Evolutionary conservation across 2,329 filamentous ascomycete genomes (phyloP).

Genomic region (Diaporthe humulicola): DNA sequence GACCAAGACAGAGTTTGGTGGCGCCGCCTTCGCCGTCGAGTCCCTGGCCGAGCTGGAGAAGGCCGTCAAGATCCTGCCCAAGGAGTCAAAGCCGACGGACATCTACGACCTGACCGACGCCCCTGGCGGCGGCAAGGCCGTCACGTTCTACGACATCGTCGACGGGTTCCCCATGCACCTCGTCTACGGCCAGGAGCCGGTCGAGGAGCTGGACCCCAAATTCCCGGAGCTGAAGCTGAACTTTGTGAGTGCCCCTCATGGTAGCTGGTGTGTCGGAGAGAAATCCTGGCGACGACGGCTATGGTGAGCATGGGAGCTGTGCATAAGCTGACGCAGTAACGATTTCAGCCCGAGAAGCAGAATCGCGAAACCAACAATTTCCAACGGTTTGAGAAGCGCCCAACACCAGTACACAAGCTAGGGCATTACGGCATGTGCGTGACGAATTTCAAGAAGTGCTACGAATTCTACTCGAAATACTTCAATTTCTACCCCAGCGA

Average conservation of each 20-base stretch:
- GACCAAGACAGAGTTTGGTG: slow-evolving; percentile 64
- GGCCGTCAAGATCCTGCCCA: slow-evolving; percentile 61
- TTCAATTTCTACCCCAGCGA: slow-evolving; percentile 68
- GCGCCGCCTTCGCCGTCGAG: slow-evolving; percentile 70
- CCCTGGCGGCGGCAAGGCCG: slow-evolving; percentile 65
- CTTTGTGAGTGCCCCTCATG: slow-evolving; percentile 48
- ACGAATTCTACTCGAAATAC: slow-evolving; percentile 62
- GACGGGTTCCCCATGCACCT: slow-evolving; percentile 71
- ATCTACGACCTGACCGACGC: slow-evolving; percentile 64
- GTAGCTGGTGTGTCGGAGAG: neutral
- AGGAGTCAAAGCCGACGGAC: slow-evolving; percentile 60
- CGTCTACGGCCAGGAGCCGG: slow-evolving; percentile 64
- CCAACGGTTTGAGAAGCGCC: slow-evolving; percentile 63
- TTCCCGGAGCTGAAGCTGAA: slow-evolving; percentile 60
- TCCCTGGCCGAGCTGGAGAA: slow-evolving; percentile 66
- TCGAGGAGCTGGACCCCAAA: slow-evolving; percentile 52
- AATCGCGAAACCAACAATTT: slow-evolving; percentile 59
- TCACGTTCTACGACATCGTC: slow-evolving; percentile 65
- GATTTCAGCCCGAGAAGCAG: slow-evolving; percentile 29
- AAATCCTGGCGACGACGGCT: neutral
- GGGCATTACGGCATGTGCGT: slow-evolving; percentile 69
- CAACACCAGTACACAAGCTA: slow-evolving; percentile 64
- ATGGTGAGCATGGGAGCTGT: neutral
- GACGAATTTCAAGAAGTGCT: slow-evolving; percentile 62
- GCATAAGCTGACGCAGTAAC: neutral